phyloP scores from a whole-genome alignment of 148 eudicot genomes.

The Agrostemma githago region DNA sequence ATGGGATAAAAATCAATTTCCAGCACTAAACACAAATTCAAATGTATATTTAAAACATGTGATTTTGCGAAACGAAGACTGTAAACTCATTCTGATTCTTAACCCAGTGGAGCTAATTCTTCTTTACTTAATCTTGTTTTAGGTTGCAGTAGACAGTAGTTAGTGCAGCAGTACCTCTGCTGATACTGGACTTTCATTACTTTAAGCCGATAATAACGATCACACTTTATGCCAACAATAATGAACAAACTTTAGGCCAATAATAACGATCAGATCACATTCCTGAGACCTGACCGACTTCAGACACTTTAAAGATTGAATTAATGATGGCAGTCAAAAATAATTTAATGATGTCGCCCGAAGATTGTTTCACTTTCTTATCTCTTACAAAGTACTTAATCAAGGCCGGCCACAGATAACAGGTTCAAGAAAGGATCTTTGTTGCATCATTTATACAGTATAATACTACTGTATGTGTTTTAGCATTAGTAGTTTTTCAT shows the following conservation, averaged over 20 bases:
- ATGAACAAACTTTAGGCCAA: too few relatives aligned
- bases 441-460: background rate
- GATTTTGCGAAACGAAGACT: background rate
- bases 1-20: background rate
- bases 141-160: background rate
- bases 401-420: background rate
- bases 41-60: background rate
- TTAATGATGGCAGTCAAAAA: too few relatives aligned
- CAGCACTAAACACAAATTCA: background rate
- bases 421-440: slow-evolving; percentile 3
- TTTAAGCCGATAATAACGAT: too few relatives aligned
- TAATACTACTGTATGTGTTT: background rate
- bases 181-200: too few relatives aligned
- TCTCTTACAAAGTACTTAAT: background rate
- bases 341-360: background rate
- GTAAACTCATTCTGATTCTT: background rate
- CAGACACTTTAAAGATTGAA: too few relatives aligned
- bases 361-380: background rate
- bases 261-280: too few relatives aligned
- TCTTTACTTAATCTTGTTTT: background rate
- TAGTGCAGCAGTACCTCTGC: background rate
- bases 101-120: background rate
- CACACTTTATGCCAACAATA: too few relatives aligned
- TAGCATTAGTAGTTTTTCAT: slow-evolving; percentile 16
- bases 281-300: too few relatives aligned